phyloP scores from a whole-genome alignment of 2,329 filamentous ascomycete species.

The Apiospora kogelbergensis region DNA sequence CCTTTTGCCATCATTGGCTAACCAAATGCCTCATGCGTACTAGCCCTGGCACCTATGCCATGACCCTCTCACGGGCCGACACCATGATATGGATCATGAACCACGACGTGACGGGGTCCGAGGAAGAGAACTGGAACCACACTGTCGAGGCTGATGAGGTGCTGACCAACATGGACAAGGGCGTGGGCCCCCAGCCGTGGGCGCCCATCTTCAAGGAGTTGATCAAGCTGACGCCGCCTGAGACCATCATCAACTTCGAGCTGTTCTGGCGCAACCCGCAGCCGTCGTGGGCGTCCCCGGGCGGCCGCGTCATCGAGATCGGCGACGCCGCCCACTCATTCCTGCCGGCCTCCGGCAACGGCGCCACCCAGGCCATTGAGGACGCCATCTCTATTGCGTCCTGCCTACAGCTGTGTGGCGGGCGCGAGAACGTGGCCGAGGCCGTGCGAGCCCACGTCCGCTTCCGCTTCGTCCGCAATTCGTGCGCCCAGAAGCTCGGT shows the following conservation, averaged over 20 bases:
- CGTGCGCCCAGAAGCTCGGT: slow-evolving; percentile 38
- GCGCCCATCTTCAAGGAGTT: slow-evolving; percentile 34
- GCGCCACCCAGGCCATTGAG: slow-evolving; percentile 42
- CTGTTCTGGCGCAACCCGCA: slow-evolving; percentile 42
- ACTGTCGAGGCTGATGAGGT: slow-evolving; percentile 36
- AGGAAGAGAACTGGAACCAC: slow-evolving; percentile 37
- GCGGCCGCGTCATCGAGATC: slow-evolving; percentile 35
- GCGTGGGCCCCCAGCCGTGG: slow-evolving; percentile 31
- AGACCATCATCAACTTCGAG: slow-evolving; percentile 39
- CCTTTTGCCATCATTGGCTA: slow-evolving; percentile 11
- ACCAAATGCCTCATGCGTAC: slow-evolving; percentile 22
- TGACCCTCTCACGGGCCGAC: slow-evolving; percentile 33
- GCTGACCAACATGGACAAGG: slow-evolving; percentile 35
- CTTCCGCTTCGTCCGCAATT: slow-evolving; percentile 34
- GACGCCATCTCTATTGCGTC: slow-evolving; percentile 38
- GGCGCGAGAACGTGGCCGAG: slow-evolving; percentile 25
- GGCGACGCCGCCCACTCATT: slow-evolving; percentile 43
- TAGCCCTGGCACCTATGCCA: slow-evolving; percentile 41
- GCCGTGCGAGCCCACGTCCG: slow-evolving; percentile 36
- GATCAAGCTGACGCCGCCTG: slow-evolving; percentile 30
- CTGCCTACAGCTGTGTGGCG: slow-evolving; percentile 34
- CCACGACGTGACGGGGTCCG: slow-evolving; percentile 37
- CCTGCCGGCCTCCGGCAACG: slow-evolving; percentile 40
- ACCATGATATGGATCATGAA: slow-evolving; percentile 40
- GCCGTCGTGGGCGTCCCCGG: slow-evolving; percentile 36